Base-by-base conservation (phyloP, 2,329 filamentous ascomycete genomes). In the Hypoxylon sp. region DNA sequence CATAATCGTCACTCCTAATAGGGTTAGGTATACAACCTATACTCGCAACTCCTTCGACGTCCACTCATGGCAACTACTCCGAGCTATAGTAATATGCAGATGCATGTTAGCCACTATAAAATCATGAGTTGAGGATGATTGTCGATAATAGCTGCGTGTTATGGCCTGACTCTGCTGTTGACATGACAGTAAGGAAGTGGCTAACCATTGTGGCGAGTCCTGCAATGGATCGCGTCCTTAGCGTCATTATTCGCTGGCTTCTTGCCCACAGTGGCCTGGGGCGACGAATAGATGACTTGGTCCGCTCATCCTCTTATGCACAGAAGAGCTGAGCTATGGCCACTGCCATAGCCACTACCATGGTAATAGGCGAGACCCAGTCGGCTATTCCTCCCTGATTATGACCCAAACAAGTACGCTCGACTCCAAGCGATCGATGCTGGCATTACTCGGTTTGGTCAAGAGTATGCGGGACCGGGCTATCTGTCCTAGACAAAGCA, bases 361-460 rank as follows among this genome's bases (percentile, higher is more conserved):
- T 65, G 60, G 64, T 63, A 61, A 51, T 30, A 61, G 51, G 52
- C 36, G 38, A 57, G 49, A 60, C 52, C 48, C 55, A 57, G 58
- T 60, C 60, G 65, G 65, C 41, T 41, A 61, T 55, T 62, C 49
- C 30, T 58, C 56, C 65, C 60, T 41, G 65, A 60, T 45, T 46
- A 57, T 53, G 55, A 43, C 43, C 57, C 48, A 43, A 52, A 62
- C 57, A 51, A 50, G 58, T 55, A n/a, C 34, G 55, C 52, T 36
- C 56, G 59, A 68, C 61, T 62, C 65, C 63, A 65, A 65, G 62
- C 64, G 70, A 72, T 71, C 70, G 68, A 69, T 71, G 66, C 56
- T 53, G 30, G 23, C 38, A 69, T 72, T 70, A 63, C 68, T 67
- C 36, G 55, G 67, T 72, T 71, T 48, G 60, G 70, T 50, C 51